Evolutionary conservation across 306 rosid species (phyloP).

Genomic region (Citrullus colocynthis): DNA sequence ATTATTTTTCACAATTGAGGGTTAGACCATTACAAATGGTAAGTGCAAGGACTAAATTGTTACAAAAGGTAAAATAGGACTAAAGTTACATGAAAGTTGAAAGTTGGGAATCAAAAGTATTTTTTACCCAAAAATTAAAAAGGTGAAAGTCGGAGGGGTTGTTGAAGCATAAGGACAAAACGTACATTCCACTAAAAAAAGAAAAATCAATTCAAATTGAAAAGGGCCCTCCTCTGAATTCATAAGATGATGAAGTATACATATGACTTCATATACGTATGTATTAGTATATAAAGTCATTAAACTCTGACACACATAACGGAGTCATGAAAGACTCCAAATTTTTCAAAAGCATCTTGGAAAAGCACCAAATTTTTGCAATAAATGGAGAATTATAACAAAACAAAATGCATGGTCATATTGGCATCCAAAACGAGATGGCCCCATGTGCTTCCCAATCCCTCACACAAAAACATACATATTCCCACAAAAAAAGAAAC

Average conservation of each 20-base stretch:
- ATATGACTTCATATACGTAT: background rate
- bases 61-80: too few species aligned
- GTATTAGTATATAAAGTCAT: background rate
- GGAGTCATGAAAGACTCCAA: conserved; percentile 1
- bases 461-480: background rate
- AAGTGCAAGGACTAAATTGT: too few species aligned
- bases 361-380: background rate
- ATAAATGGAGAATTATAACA: background rate
- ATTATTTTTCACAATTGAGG: too few species aligned
- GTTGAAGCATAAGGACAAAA: background rate
- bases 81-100: too few species aligned
- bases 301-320: background rate
- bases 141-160: background rate
- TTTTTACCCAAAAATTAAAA: too few species aligned
- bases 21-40: too few species aligned
- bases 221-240: background rate
- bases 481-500: background rate
- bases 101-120: too few species aligned
- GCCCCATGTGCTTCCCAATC: conserved; percentile 3
- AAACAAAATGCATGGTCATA: conserved; percentile 3
- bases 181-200: background rate
- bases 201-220: background rate
- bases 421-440: conserved; percentile 4
- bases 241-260: background rate
- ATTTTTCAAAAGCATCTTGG: background rate